Percentiles rank a stretch among this genome's conserved stretches.
These are phyloP conservation scores for Malassezia psittaci DNA, from an alignment of 1,284 basidiomycete species.

Conservation along the genomic window DNA sequence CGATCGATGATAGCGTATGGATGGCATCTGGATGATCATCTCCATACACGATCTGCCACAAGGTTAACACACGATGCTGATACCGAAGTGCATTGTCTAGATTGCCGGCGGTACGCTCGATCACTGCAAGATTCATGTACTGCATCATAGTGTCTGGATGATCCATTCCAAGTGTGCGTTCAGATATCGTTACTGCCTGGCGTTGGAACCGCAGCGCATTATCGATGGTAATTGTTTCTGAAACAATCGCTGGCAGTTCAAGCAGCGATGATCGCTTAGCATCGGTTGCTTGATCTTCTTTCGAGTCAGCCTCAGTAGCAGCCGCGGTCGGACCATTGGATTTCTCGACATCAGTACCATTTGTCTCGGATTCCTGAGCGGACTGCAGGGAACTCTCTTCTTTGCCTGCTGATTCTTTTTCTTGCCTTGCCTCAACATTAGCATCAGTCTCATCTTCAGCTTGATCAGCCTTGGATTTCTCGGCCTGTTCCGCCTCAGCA, in stretches of 20 bases:
- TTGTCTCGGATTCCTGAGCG: too few species aligned
- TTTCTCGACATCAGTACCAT: too few species aligned
- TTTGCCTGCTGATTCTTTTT: not conserved
- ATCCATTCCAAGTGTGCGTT: constrained; percentile 54
- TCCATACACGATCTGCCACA: constrained; percentile 54
- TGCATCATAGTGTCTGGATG: constrained; percentile 53
- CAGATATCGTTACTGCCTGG: constrained; percentile 54
- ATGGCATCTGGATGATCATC: constrained; percentile 52
- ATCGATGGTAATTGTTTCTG: constrained; percentile 48
- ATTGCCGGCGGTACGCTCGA: constrained; percentile 51
- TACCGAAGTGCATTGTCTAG: constrained; percentile 50
- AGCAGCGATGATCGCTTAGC: not conserved
- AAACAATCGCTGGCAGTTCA: constrained; percentile 25
- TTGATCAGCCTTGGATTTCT: constrained; percentile 10
- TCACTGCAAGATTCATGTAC: constrained; percentile 55
- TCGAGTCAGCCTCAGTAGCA: constrained; percentile 5
- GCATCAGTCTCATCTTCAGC: constrained; percentile 1
- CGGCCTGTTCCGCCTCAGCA: constrained; percentile 20
- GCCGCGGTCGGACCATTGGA: too few species aligned
- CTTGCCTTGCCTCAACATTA: not conserved
- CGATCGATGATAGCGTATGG: constrained; percentile 50
- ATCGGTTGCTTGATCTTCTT: constrained; percentile 19
- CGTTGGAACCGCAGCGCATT: constrained; percentile 53
- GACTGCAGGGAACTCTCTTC: not conserved
- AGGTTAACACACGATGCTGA: constrained; percentile 52